phyloP scores from a whole-genome alignment of 1,139 yeast species.

The Oligophagozyma castellii region DNA sequence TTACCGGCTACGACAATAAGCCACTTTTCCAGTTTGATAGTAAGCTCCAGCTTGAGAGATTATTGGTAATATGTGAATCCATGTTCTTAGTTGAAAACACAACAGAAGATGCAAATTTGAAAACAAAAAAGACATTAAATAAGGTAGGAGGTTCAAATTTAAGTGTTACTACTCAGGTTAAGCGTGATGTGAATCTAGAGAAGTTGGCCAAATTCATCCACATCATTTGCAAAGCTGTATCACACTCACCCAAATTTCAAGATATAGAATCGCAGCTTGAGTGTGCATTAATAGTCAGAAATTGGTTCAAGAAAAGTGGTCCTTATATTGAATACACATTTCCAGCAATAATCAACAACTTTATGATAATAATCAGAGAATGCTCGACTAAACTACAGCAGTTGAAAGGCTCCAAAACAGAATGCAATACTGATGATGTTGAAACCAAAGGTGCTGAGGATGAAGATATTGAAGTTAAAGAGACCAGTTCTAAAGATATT shows the following conservation, averaged over 20 bases:
- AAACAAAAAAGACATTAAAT: no score
- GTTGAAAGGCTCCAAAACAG: no score
- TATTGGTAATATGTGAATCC: no score
- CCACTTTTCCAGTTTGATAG: no score
- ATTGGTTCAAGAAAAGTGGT: conserved; percentile 40
- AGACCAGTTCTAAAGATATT: conserved; percentile 4
- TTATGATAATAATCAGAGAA: conserved; percentile 47
- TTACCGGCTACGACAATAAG: no score
- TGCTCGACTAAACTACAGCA: conserved; percentile 24
- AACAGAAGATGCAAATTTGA: no score
- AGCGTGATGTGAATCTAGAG: no score
- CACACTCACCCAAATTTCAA: conserved; percentile 25
- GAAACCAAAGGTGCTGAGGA: conserved; percentile 3
- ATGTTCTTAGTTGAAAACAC: no score
- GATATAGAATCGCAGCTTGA: conserved; percentile 30
- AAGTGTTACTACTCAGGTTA: no score
- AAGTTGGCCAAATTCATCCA: conserved; percentile 45
- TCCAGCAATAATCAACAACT: conserved; percentile 56
- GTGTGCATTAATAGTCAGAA: conserved; percentile 44
- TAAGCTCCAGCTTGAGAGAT: no score
- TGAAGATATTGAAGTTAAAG: conserved; percentile 4
- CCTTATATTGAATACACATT: conserved; percentile 49
- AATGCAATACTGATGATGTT: no score
- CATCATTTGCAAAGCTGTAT: conserved; percentile 9
- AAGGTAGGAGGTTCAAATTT: no score